A percentile compares a stretch with the other conserved stretches of the same genome.
These are phyloP conservation scores for Stagonosporopsis tanaceti DNA, from an alignment of 2,329 filamentous ascomycete species.

Conservation along the genomic window DNA sequence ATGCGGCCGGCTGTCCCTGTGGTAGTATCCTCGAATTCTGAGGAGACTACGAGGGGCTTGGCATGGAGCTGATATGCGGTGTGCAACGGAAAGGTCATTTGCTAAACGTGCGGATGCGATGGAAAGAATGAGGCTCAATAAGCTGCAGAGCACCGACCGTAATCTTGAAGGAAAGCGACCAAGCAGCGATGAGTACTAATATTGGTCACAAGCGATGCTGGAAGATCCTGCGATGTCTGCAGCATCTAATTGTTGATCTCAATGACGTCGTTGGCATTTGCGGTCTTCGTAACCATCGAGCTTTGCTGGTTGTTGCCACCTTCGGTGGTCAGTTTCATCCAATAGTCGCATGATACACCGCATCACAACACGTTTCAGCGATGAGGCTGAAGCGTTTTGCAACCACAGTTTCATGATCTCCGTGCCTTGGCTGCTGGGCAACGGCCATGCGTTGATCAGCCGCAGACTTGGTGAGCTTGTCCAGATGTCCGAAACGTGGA, in stretches of 20 bases:
- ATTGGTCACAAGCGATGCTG: background rate
- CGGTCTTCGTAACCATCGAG: background rate
- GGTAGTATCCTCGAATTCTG: constrained; percentile 6
- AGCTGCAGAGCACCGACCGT: background rate
- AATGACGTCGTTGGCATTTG: background rate
- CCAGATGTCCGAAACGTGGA: constrained; percentile 1
- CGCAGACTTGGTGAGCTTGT: constrained; percentile 25
- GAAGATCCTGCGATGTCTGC: background rate
- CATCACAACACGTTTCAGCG: constrained; percentile 26
- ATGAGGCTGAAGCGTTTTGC: constrained; percentile 16
- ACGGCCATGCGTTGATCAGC: constrained; percentile 16
- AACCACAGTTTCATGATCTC: constrained; percentile 10
- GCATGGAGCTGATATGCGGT: constrained; percentile 7
- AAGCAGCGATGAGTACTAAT: no score
- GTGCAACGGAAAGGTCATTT: background rate
- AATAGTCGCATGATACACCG: constrained; percentile 15
- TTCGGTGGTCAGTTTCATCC: constrained; percentile 25
- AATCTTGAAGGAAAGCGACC: background rate
- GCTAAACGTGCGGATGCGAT: no score
- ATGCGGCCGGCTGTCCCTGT: background rate
- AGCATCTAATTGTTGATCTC: background rate
- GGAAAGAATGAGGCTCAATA: no score
- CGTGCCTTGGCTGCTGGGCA: constrained; percentile 9
- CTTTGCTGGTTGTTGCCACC: constrained; percentile 5
- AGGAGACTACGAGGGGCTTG: constrained; percentile 15